phyloP scores from a whole-genome alignment of 148 eudicot genomes.

The Rhododendron molle region DNA sequence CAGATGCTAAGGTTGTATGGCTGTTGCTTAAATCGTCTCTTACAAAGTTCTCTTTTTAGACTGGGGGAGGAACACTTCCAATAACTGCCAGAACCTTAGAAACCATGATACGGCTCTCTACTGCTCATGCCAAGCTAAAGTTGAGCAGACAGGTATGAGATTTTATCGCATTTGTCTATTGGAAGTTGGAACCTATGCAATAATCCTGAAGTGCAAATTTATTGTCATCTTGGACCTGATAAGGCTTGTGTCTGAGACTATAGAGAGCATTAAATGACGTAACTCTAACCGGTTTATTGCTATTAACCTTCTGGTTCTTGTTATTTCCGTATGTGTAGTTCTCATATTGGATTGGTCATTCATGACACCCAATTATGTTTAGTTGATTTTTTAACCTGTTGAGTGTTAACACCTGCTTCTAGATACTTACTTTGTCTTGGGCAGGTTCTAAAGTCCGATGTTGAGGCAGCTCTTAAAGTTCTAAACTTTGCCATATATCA shows the following conservation, averaged over 20 bases:
- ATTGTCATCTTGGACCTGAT: not conserved
- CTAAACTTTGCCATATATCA: constrained; percentile 97
- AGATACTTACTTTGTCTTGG: constrained; percentile 2
- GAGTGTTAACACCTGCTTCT: constrained; percentile 1
- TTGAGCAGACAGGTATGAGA: constrained; percentile 73
- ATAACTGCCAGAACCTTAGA: constrained; percentile 98
- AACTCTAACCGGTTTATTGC: not conserved
- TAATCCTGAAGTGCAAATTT: not conserved
- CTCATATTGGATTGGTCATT: not conserved
- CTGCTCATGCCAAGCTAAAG: constrained; percentile 97
- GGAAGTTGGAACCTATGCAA: not conserved
- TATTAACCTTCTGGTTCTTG: not conserved
- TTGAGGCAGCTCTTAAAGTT: constrained; percentile 93
- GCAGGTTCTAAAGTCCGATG: constrained; percentile 84
- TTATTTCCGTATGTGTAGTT: not conserved
- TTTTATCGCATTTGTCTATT: not conserved
- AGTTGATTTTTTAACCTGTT: not conserved
- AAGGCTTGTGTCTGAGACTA: not conserved
- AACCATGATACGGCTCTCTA: constrained; percentile 92
- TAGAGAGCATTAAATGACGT: not conserved
- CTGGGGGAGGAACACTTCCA: constrained; percentile 94
- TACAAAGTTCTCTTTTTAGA: constrained; percentile 29
- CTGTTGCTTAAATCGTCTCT: not conserved
- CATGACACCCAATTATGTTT: not conserved
- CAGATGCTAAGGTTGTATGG: not conserved